These are phyloP conservation scores for Russula olivacea DNA, from an alignment of 768 basidiomycete species.

Conservation along the genomic window DNA sequence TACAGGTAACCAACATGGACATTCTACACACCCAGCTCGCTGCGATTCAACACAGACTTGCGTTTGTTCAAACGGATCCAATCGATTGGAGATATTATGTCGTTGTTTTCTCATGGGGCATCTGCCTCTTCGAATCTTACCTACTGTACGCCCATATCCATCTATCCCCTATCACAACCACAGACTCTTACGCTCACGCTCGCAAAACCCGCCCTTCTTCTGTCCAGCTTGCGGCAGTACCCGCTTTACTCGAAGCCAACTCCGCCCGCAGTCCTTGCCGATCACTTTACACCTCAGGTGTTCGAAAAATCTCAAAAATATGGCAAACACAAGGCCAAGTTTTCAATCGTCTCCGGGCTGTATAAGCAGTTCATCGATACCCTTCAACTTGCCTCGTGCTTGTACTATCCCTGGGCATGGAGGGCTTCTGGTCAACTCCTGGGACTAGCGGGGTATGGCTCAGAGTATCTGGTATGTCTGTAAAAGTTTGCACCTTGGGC, in stretches of 20 bases:
- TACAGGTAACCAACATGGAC: slow-evolving; percentile 10
- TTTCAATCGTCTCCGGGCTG: slow-evolving; percentile 65
- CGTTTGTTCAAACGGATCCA: slow-evolving; percentile 65
- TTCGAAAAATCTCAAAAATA: slow-evolving; percentile 91
- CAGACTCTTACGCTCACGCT: not conserved
- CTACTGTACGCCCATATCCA: slow-evolving; percentile 55
- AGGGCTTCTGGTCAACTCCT: slow-evolving; percentile 48
- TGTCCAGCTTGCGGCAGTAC: slow-evolving; percentile 63
- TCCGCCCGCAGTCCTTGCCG: slow-evolving; percentile 64
- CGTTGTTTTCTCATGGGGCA: slow-evolving; percentile 68
- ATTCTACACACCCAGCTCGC: slow-evolving; percentile 18
- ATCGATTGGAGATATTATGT: slow-evolving; percentile 82
- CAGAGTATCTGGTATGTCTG: slow-evolving; percentile 62
- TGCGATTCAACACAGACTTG: slow-evolving; percentile 51
- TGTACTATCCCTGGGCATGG: slow-evolving; percentile 80
- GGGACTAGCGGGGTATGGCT: slow-evolving; percentile 52
- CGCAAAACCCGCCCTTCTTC: too few relatives aligned
- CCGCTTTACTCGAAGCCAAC: slow-evolving; percentile 71
- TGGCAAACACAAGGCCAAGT: slow-evolving; percentile 85
- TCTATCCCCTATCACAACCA: not conserved
- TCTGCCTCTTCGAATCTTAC: slow-evolving; percentile 83
- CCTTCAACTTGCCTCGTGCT: slow-evolving; percentile 61
- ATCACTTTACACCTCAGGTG: slow-evolving; percentile 59
- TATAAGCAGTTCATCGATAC: slow-evolving; percentile 71
- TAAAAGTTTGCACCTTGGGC: not conserved